Percentiles rank a stretch among this genome's conserved stretches.
These are phyloP conservation scores for Aphanoascus verrucosus DNA, from an alignment of 2,329 filamentous ascomycete species.

Conservation along the genomic window DNA sequence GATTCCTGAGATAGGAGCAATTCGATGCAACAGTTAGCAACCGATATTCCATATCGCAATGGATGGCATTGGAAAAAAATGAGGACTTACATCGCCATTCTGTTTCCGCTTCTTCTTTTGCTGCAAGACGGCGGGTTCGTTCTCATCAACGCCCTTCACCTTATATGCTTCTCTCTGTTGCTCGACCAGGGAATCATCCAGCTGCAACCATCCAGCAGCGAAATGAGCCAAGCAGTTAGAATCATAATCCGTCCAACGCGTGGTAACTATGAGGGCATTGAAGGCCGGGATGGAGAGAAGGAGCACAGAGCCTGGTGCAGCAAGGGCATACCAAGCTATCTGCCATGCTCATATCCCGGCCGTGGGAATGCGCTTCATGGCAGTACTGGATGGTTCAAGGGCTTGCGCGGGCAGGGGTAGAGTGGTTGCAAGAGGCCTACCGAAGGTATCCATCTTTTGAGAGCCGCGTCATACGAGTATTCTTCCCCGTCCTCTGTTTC, in stretches of 20 bases:
- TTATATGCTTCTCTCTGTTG: conserved; percentile 53
- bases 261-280: conserved; percentile 4
- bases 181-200: conserved; percentile 50
- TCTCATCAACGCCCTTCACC: conserved; percentile 49
- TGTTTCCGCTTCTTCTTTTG: conserved; percentile 46
- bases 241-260: conserved; percentile 18
- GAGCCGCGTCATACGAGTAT: conserved; percentile 64
- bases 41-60: background rate
- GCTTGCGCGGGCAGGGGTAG: conserved; percentile 5
- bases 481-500: conserved; percentile 77
- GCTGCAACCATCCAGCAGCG: conserved; percentile 30
- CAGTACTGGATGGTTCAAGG: background rate
- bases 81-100: conserved; percentile 40
- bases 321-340: background rate
- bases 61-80: background rate
- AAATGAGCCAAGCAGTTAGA: conserved; percentile 27
- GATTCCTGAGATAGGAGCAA: conserved; percentile 17
- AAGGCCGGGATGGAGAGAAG: background rate
- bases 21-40: background rate
- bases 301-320: background rate
- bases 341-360: background rate
- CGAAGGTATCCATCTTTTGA: conserved; percentile 64
- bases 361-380: background rate
- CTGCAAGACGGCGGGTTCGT: conserved; percentile 39
- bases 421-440: conserved; percentile 33